phyloP scores from a whole-genome alignment of 2,329 filamentous ascomycete species.

The Pseudocercospora eumusae region DNA sequence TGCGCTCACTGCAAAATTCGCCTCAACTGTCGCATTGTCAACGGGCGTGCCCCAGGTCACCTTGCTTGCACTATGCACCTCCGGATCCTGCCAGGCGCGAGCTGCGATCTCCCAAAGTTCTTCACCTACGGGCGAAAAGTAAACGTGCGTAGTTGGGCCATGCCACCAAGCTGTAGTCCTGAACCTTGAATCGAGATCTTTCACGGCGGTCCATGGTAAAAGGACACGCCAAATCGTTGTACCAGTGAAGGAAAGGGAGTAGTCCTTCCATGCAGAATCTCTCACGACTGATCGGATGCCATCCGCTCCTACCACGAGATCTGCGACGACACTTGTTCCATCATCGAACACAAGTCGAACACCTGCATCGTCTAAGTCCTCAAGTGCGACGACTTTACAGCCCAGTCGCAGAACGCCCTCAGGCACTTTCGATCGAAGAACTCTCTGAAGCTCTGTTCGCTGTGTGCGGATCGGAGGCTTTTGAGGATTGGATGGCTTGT shows the following conservation, averaged over 20 bases:
- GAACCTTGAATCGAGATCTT: conserved; percentile 40
- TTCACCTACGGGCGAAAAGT: conserved; percentile 46
- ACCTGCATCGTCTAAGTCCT: conserved; percentile 43
- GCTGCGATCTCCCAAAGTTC: conserved; percentile 26
- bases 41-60: conserved; percentile 45
- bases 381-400: conserved; percentile 48
- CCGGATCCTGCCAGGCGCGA: conserved; percentile 24
- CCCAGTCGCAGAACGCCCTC: conserved; percentile 48
- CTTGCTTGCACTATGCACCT: conserved; percentile 19
- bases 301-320: conserved; percentile 50
- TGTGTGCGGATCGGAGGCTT: conserved; percentile 24
- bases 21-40: conserved; percentile 42
- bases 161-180: conserved; percentile 50
- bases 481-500: conserved; percentile 10
- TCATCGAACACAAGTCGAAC: conserved; percentile 52
- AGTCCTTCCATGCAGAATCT: conserved; percentile 46
- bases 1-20: conserved; percentile 39
- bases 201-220: conserved; percentile 39
- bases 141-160: conserved; percentile 47
- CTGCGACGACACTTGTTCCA: conserved; percentile 20
- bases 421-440: conserved; percentile 52
- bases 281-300: conserved; percentile 55
- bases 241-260: conserved; percentile 52
- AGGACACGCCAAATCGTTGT: conserved; percentile 53
- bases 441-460: conserved; percentile 49